Evolutionary conservation across 2,329 filamentous ascomycete species (phyloP), one percentile per base, ranked within the genome.

Genomic region (Colletotrichum spaethianum): DNA sequence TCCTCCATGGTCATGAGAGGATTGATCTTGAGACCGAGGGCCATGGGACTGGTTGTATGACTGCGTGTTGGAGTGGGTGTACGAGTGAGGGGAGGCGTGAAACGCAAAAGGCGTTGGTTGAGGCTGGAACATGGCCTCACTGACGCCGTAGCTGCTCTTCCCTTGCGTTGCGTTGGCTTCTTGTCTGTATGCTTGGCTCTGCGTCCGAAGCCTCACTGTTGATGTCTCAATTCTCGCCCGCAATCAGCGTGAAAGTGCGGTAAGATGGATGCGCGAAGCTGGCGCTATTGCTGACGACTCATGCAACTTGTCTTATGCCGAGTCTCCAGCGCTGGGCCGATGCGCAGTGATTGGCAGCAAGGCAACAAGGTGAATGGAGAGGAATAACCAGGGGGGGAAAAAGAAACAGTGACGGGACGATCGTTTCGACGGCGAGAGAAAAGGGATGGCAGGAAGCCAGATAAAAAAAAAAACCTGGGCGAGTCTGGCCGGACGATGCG

Each of bases 111-210:
- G 83, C 65, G 85, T 86, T 66, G 86, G 82, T 75, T 88, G 85
- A 77, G 87, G 85, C 80, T 88, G 85, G 82, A 88, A 90, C 87
- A 89, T 90, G 80, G 82, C 73, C 71, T 69, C 61, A 40, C 40
- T 68, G 53, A 12, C 33, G 50, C 31, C 56, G 60, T 66, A n/a
- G 38, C 20, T 36, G 50, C 72, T 23, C 31, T 44, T 6, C 56
- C 38, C 44, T 38, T 71, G 56, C 38, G 11, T 38, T 71, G 56
- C 38, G 11, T 62, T 23, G 33, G 6, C 36, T 26, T 59, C 33
- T n/a, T 33, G 42, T 28, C 20, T 31, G 26, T 14, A 20, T 26
- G n/a, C 40, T 28, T 38, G 48, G 4, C 23, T 28, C 26, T 7
- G 40, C 61, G 28, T 33, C 20, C 18, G 38, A 26, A 11, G 23